Evolutionary conservation across 495 filamentous ascomycete species (phyloP), one percentile per base, ranked within the genome.

Genomic region (Neurospora hispaniola): DNA sequence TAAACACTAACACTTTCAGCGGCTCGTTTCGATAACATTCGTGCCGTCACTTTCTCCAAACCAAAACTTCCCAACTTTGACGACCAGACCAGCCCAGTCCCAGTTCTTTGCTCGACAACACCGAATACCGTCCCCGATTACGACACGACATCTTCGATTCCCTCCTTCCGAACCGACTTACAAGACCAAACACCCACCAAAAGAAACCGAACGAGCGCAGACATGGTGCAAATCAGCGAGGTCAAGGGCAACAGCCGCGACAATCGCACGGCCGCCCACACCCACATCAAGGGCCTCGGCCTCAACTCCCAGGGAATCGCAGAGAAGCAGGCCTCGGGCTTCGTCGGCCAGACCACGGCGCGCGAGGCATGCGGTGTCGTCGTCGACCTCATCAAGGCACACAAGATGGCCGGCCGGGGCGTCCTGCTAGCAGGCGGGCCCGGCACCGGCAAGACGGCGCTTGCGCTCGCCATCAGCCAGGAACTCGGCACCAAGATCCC

Each of bases 401-500:
- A 94, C 83, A 98, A 97, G 87, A 98, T 99, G 96, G 91, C 95
- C 23, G 96, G 96, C 69, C 88, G 96, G 71, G 96, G 94, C 62
- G 94, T 99, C 23, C 83, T 99, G 70, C 89, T 99, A 38, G 95
- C 95, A 68, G 96, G 96, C 77, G 94, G 78, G 3, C 95, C 95
- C 16, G 96, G 95, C 71, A 98, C 96, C 7, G 96, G 96, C 80
- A 99, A 99, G 86, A 99, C 96, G 18, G 96, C 96, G 18, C 89
- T 98, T 71, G 96, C 96, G 31, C 87, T 98, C 69, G 95, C 94
- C 62, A 93, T 99, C 75, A 93, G 91, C 77, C 94, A 97, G 80
- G 95, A 98, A 80, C 88, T 99, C 71, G 96, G 96, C 76, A 96
- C 94, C 14, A 97, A 97, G 83, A 96, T 99, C 70, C 96, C 96